Evolutionary conservation across 805 yeast species (phyloP), one percentile per base, ranked within the genome.

Genomic region (Metschnikowia chrysomelidarum): DNA sequence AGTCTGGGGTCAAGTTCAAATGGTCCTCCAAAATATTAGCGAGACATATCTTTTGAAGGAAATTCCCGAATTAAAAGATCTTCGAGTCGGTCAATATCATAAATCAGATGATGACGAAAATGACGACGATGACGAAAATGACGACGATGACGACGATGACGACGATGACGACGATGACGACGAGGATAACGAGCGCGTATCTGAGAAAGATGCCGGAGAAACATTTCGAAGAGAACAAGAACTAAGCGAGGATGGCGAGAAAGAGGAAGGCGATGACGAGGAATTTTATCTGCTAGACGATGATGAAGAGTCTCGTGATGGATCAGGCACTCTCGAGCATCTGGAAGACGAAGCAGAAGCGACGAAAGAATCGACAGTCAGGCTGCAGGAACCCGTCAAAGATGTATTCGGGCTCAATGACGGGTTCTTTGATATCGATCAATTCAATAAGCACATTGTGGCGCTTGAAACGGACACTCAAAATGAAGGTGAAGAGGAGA

Each of bases 1-100:
- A 56, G 88, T 93, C 0, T 91, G 91, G 87, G 95, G 91, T 37
- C 98, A 91, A 60, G 81, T 86, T 2, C 87, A 85, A 59, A 73
- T 91, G 64, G 81, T 91, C 13, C 65, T 87, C 24, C 96, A 88
- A 40, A 82, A 82, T 6, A 82, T 83, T 9, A 78, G 82, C 18
- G 87, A 82, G 30, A 69, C 71, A 27, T 60, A 87, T 22, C 54
- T 85, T 54, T 71, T 68, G 36, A 75, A 69, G 13, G 71, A 71
- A 34, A 73, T 87, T 27, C 79, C 80, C 2, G 67, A 62, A 23
- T 52, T 82, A 39, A 73, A 65, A 44, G 62, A 61, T 40, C n/a
- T n/a, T n/a, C n/a, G n/a, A n/a, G n/a, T n/a, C n/a, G n/a, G n/a
- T n/a, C n/a, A n/a, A n/a, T n/a, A n/a, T n/a, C n/a, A n/a, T n/a